phyloP scores from a whole-genome alignment of 768 basidiomycete species.

The Lactifluus echinatus region DNA sequence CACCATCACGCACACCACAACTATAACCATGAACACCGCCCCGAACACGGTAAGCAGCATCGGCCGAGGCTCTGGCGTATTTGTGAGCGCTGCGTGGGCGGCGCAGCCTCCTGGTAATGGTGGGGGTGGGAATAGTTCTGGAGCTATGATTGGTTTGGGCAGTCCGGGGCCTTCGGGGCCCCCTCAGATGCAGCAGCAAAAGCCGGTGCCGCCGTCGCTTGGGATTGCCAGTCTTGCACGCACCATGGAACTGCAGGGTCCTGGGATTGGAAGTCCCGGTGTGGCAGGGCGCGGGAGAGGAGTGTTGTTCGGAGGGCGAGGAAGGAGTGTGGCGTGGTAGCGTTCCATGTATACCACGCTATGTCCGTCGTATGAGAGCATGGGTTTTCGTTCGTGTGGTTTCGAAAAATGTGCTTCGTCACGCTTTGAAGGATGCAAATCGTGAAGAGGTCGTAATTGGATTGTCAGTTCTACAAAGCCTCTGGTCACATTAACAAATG shows the following conservation, averaged over 20 bases:
- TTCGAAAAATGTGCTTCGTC: no score
- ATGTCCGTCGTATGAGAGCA: background rate
- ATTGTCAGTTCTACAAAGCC: background rate
- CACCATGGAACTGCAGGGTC: constrained; percentile 14
- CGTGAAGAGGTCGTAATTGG: constrained; percentile 3
- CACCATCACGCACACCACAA: no score
- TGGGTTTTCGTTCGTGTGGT: background rate
- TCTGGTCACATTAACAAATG: constrained; percentile 1
- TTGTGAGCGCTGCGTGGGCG: constrained; percentile 17
- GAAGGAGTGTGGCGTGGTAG: constrained; percentile 17
- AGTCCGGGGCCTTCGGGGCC: background rate
- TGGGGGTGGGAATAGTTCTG: constrained; percentile 7
- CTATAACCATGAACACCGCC: constrained; percentile 5
- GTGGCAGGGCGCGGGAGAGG: constrained; percentile 15
- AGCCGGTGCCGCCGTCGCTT: constrained; percentile 26
- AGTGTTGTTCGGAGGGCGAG: constrained; percentile 15
- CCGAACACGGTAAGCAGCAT: background rate
- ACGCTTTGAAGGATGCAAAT: background rate
- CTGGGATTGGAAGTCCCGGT: constrained; percentile 2
- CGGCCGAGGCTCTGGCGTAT: constrained; percentile 2
- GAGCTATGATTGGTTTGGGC: constrained; percentile 1
- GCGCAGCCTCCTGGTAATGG: background rate
- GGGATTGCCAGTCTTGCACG: constrained; percentile 10
- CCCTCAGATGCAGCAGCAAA: constrained; percentile 22
- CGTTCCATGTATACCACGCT: background rate